Evolutionary conservation across 1,284 basidiomycete species (phyloP).

Genomic region (Leccinum proliferum): DNA sequence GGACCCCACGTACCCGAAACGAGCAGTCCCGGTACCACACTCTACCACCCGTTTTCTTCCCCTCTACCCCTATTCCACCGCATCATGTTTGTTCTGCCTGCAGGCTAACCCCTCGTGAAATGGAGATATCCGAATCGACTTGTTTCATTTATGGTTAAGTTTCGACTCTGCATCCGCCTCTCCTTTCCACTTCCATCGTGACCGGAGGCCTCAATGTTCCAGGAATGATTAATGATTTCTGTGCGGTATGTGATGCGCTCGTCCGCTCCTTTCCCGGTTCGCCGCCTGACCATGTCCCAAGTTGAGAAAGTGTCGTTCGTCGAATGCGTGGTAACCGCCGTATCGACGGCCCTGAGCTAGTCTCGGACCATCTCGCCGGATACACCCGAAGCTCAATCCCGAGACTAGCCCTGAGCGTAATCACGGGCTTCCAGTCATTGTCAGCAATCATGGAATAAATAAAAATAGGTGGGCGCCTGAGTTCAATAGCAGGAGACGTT

Average conservation of each 20-base stretch:
- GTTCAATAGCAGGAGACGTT: too few relatives aligned
- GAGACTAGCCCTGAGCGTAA: too few relatives aligned
- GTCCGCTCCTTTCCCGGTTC: too few relatives aligned
- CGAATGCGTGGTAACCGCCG: too few relatives aligned
- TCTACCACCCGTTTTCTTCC: conserved; percentile 2
- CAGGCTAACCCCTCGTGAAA: conserved; percentile 11
- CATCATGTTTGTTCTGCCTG: conserved; percentile 4
- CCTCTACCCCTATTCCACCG: conserved; percentile 15
- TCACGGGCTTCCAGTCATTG: too few relatives aligned
- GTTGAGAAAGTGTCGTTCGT: too few relatives aligned
- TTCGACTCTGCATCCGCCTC: conserved; percentile 2
- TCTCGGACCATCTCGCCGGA: too few relatives aligned
- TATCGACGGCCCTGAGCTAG: too few relatives aligned
- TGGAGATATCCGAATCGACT: conserved; percentile 22
- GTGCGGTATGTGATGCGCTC: neutral
- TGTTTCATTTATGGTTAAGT: conserved; percentile 10
- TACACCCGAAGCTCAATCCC: too few relatives aligned
- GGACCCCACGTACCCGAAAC: conserved; percentile 5
- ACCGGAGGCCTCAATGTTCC: neutral
- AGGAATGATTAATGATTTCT: neutral
- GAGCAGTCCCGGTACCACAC: conserved; percentile 8
- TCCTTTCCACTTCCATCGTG: neutral
- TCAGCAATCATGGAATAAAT: too few relatives aligned
- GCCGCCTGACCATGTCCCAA: too few relatives aligned
- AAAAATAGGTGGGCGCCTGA: too few relatives aligned